These are phyloP conservation scores for Mortierella sp. DNA, from an alignment of 371 early-diverging fungal genomes.

Conservation along the genomic window DNA sequence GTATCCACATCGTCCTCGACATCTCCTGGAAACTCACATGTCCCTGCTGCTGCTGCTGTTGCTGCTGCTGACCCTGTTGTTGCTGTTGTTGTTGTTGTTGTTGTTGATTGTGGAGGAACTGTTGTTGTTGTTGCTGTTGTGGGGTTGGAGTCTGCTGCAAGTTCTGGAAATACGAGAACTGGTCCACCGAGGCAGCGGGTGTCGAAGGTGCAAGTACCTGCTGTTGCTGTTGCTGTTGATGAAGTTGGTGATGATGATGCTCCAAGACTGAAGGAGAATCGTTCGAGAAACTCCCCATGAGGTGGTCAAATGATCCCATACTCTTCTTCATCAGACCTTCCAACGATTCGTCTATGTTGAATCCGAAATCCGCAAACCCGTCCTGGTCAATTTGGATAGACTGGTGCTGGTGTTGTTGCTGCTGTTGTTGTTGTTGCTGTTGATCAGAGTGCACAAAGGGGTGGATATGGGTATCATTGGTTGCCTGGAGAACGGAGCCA, in stretches of 20 bases:
- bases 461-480: conserved; percentile 12
- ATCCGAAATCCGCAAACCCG: conserved; percentile 18
- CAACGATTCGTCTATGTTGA: conserved; percentile 38
- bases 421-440: conserved; percentile 11
- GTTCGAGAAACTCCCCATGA: conserved; percentile 14
- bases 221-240: not conserved
- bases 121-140: conserved; percentile 4
- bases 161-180: conserved; percentile 13
- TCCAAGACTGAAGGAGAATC: not conserved
- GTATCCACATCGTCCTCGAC: conserved; percentile 37
- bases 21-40: conserved; percentile 17
- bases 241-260: not conserved
- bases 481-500: not conserved
- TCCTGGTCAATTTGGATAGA: conserved; percentile 8
- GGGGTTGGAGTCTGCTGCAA: not conserved
- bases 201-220: conserved; percentile 4
- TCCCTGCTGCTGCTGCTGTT: conserved; percentile 3
- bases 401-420: conserved; percentile 11
- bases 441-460: not conserved
- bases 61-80: conserved; percentile 5
- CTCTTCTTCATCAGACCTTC: conserved; percentile 50
- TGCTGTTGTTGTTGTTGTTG: conserved; percentile 11
- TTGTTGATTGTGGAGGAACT: not conserved
- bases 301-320: conserved; percentile 17
- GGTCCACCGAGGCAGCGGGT: not conserved